Conservation (phyloP, 805 yeast genomes). For the Lachancea sp. region DNA sequence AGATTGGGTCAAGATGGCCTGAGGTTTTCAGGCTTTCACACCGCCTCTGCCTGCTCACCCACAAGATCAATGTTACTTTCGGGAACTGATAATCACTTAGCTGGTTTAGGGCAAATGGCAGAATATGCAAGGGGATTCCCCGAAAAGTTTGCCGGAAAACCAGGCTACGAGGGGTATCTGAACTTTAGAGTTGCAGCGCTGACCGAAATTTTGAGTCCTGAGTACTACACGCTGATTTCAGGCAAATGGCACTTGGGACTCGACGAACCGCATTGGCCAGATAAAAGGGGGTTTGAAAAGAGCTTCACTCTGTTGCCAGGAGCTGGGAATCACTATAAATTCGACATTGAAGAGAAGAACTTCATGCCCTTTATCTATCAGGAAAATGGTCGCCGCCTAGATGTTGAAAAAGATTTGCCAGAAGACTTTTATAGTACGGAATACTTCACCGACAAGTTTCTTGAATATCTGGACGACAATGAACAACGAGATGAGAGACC, state of each 20-base stretch:
- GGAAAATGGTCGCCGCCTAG: conserved; percentile 35
- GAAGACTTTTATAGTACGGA: conserved; percentile 43
- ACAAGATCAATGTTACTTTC: conserved; percentile 55
- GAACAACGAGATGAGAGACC: conserved; percentile 39
- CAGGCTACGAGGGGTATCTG: conserved; percentile 52
- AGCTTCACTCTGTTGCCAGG: conserved; percentile 48
- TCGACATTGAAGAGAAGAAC: conserved; percentile 33
- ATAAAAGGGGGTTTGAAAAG: conserved; percentile 44
- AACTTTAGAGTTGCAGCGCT: conserved; percentile 47
- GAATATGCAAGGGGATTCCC: conserved; percentile 34
- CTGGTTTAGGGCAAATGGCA: conserved; percentile 54
- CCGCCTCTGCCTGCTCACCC: conserved; percentile 62
- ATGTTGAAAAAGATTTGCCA: conserved; percentile 37
- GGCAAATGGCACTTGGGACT: conserved; percentile 62
- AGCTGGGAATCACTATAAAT: conserved; percentile 51
- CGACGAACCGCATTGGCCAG: conserved; percentile 42
- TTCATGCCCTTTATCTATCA: conserved; percentile 38
- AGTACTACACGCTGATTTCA: conserved; percentile 44
- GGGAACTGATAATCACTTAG: conserved; percentile 57
- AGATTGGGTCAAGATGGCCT: conserved; percentile 41
- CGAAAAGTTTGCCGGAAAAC: conserved; percentile 38
- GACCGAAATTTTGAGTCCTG: conserved; percentile 44
- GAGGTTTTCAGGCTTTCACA: conserved; percentile 54
- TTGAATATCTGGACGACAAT: conserved; percentile 33
- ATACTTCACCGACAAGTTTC: conserved; percentile 39